These are phyloP conservation scores for Adansonia rubrostipa DNA, from an alignment of 441 rosid genomes.

Conservation along the genomic window DNA sequence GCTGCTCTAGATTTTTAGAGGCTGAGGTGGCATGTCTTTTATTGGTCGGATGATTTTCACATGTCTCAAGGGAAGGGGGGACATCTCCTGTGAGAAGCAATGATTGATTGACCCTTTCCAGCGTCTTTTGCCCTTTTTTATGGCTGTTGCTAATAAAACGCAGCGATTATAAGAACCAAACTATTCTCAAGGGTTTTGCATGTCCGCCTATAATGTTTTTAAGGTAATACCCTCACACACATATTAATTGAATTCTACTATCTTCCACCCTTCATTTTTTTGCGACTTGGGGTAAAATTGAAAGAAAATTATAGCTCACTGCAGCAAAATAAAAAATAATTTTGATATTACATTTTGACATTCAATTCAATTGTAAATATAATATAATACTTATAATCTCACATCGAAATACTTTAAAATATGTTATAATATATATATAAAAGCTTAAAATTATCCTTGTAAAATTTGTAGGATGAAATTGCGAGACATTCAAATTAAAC, in stretches of 20 bases:
- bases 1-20: slow-evolving; percentile 35
- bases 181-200: background rate
- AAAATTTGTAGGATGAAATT: too few relatives aligned
- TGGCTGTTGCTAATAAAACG: slow-evolving; percentile 51
- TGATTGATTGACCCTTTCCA: slow-evolving; percentile 42
- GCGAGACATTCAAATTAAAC: too few relatives aligned
- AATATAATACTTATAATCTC: too few relatives aligned
- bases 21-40: slow-evolving; percentile 37
- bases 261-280: background rate
- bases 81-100: background rate
- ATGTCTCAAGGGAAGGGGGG: slow-evolving; percentile 33
- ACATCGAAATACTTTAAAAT: too few relatives aligned
- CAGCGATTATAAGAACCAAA: slow-evolving; percentile 31
- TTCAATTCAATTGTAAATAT: too few relatives aligned
- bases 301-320: background rate
- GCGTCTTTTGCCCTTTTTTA: slow-evolving; percentile 38
- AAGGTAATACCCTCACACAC: background rate
- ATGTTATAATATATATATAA: too few relatives aligned
- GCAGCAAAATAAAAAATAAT: background rate
- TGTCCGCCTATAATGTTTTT: background rate
- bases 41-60: slow-evolving; percentile 31
- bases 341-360: too few relatives aligned
- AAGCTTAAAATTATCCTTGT: too few relatives aligned
- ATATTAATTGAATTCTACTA: background rate
- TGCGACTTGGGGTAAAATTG: background rate